Percentiles rank a stretch among this genome's conserved stretches.
Evolutionary conservation across 345 rosid species (phyloP).

Genomic region (Limnanthes douglasii): DNA sequence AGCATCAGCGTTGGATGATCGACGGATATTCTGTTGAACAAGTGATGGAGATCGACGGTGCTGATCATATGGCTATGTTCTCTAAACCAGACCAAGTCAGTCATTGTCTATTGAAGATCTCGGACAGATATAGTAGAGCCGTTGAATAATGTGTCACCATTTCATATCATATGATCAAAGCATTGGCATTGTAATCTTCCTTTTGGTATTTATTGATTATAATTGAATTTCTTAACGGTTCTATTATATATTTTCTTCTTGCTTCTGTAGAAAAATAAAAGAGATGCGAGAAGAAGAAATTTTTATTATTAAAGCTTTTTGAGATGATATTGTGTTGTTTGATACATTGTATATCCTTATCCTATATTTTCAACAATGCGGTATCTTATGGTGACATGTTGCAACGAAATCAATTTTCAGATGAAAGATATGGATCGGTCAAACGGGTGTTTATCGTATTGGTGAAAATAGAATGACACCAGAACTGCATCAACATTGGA

Average conservation of each 20-base stretch:
- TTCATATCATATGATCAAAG: too few relatives aligned
- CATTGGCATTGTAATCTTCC: too few relatives aligned
- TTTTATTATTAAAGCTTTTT: too few relatives aligned
- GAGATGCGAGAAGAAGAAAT: too few relatives aligned
- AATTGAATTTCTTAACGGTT: too few relatives aligned
- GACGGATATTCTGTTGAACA: constrained; percentile 16
- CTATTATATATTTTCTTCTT: too few relatives aligned
- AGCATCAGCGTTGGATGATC: constrained; percentile 20
- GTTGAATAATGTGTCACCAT: too few relatives aligned
- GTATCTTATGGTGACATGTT: constrained; percentile 15
- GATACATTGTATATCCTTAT: too few relatives aligned
- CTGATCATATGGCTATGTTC: constrained; percentile 33
- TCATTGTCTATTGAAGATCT: constrained; percentile 11
- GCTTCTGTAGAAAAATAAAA: too few relatives aligned
- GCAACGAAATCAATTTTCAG: constrained; percentile 10
- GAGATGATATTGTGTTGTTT: too few relatives aligned
- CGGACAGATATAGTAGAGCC: constrained; percentile 7
- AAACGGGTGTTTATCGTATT: constrained; percentile 13
- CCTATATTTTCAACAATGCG: too few relatives aligned
- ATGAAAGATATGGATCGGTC: constrained; percentile 18
- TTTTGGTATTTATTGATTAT: too few relatives aligned
- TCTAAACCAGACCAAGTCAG: constrained; percentile 24
- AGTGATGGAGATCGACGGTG: constrained; percentile 21
- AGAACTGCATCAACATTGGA: constrained; percentile 18
- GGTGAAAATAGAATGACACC: constrained; percentile 11